A percentile compares a stretch with the other conserved stretches of the same genome.
These are phyloP conservation scores for Talaromyces sp. DNA, from an alignment of 2,329 filamentous ascomycete genomes.

Conservation along the genomic window DNA sequence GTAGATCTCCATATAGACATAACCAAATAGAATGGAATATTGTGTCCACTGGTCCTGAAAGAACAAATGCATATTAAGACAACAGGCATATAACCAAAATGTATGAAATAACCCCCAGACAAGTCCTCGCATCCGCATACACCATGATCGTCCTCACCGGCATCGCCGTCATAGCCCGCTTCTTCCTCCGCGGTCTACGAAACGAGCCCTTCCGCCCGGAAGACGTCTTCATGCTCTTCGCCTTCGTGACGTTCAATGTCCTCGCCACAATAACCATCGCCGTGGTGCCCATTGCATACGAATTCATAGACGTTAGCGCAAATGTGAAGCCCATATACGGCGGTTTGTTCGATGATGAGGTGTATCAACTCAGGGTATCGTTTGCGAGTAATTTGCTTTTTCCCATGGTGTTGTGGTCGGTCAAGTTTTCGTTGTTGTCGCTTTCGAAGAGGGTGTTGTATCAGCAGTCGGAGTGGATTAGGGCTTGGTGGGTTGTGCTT, in stretches of 20 bases:
- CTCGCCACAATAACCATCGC: slow-evolving; percentile 31
- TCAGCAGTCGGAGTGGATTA: slow-evolving; percentile 27
- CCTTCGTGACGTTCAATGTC: slow-evolving; percentile 24
- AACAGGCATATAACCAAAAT: not conserved
- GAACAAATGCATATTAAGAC: not conserved
- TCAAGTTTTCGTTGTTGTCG: slow-evolving; percentile 38
- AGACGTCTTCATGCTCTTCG: slow-evolving; percentile 15
- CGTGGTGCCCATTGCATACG: slow-evolving; percentile 30
- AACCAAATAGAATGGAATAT: too few species aligned
- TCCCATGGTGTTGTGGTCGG: slow-evolving; percentile 37
- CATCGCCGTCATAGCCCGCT: slow-evolving; percentile 16
- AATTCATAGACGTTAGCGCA: slow-evolving; percentile 22
- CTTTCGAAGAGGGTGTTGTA: slow-evolving; percentile 36
- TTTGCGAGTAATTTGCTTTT: slow-evolving; percentile 36
- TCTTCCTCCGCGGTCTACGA: slow-evolving; percentile 9
- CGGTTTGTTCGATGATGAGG: slow-evolving; percentile 26
- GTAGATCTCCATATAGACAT: too few species aligned
- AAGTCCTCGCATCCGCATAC: slow-evolving; percentile 15
- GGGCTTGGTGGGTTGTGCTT: slow-evolving; percentile 35
- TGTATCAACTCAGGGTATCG: slow-evolving; percentile 32
- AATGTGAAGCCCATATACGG: slow-evolving; percentile 24
- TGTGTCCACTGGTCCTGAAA: not conserved
- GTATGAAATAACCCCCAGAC: slow-evolving; percentile 3
- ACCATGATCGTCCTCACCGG: slow-evolving; percentile 18
- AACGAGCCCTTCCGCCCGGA: slow-evolving; percentile 8